A percentile compares a stretch with the other conserved stretches of the same genome.
phyloP scores from a whole-genome alignment of 225 moss, liverwort and hornwort genomes.

The Straminergon stramineum region DNA sequence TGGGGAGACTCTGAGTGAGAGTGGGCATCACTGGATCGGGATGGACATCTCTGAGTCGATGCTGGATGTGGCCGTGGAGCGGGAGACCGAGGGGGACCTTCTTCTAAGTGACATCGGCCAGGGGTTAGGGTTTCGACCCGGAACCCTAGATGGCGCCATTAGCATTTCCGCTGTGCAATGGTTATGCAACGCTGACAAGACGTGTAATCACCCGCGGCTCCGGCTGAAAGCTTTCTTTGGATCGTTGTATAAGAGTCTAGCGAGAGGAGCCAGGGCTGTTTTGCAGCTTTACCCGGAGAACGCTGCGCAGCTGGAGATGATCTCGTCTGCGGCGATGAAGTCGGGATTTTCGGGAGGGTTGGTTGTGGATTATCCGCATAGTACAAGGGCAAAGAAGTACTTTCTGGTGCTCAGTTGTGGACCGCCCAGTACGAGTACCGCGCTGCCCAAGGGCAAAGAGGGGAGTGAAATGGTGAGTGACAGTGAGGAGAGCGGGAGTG shows the following conservation, averaged over 20 bases:
- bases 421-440: slow-evolving; percentile 43
- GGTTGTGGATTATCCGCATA: slow-evolving; percentile 90
- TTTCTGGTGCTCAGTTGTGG: slow-evolving; percentile 70
- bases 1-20: slow-evolving; percentile 74
- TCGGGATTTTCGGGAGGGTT: slow-evolving; percentile 89
- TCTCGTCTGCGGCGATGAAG: slow-evolving; percentile 79
- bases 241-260: slow-evolving; percentile 62
- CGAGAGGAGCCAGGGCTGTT: slow-evolving; percentile 78
- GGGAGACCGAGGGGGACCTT: slow-evolving; percentile 76
- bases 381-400: slow-evolving; percentile 86
- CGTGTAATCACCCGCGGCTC: slow-evolving; percentile 66
- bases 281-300: slow-evolving; percentile 90
- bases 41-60: slow-evolving; percentile 89
- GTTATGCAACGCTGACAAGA: slow-evolving; percentile 94
- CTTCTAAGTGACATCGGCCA: slow-evolving; percentile 74
- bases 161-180: slow-evolving; percentile 96
- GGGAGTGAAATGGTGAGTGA: slow-evolving; percentile 40
- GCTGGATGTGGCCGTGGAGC: slow-evolving; percentile 86
- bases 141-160: slow-evolving; percentile 78
- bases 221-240: slow-evolving; percentile 86
- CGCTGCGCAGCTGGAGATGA: slow-evolving; percentile 77
- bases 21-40: slow-evolving; percentile 85
- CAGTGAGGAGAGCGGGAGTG: slow-evolving; percentile 40
- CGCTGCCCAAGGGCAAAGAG: slow-evolving; percentile 49
- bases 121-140: slow-evolving; percentile 70